Base-by-base conservation (phyloP, 805 yeast species). In the Clavispora carvajalis region DNA sequence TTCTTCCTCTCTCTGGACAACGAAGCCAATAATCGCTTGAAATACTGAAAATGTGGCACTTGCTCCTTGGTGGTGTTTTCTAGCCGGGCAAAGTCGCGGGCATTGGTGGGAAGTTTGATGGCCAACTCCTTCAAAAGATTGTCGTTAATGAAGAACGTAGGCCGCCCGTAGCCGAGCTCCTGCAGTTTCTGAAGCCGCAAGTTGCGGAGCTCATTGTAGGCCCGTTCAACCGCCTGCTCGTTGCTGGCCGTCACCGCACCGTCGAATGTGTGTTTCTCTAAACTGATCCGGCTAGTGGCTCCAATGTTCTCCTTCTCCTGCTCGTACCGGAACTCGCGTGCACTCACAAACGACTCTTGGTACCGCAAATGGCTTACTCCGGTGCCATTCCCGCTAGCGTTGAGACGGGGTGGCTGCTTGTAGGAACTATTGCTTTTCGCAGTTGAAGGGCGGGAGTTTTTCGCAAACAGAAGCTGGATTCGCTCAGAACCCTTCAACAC, bases 121-220 rank as follows among this genome's bases (percentile, higher is more conserved):
- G 85, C 78, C 79, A 82, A 73, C 33, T 77, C 80, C 44, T 69
- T 68, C 42, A 81, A 54, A 0, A 78, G 48, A 2, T 39, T 48
- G 31, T 66, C 69, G 19, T 54, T 43, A 3, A 65, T 37, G 12
- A 57, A 47, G 25, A 51, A 55, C 15, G 40, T 36, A 6, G 54
- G 42, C 36, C 34, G 56, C 48, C 58, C 57, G 31, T 55, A 65
- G 15, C 65, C 66, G 26, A 71, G 44, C 25, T 64, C 66, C 1
- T 65, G 64, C 60, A 73, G 68, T n/a, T 67, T 56, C 24, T 65
- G 60, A 24, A 64, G 60, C 37, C 83, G 57, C 12, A 67, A 57
- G 24, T 62, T 65, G 38, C 70, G 62, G 39, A 80, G 59, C 37
- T 64, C 70, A 15, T 38, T 43, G 47, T 47, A 64, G 3, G 62